These are phyloP conservation scores for Stephania japonica DNA, from an alignment of 164 flowering plant species.

Conservation along the genomic window DNA sequence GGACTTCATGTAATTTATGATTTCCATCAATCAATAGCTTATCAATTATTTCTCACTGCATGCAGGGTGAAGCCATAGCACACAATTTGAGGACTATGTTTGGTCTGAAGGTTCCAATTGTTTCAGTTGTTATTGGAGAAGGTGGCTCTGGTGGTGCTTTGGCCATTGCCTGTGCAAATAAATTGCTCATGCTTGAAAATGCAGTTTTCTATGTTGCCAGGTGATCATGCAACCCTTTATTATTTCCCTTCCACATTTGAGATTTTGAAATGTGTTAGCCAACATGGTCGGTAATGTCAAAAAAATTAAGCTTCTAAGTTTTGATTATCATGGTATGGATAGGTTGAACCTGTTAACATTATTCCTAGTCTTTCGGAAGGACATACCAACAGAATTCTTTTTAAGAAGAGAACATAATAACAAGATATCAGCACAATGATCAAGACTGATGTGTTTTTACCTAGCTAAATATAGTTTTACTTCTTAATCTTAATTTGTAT, in stretches of 20 bases:
- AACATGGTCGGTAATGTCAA: background rate
- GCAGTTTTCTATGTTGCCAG: constrained; percentile 98
- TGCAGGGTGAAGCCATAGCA: constrained; percentile 98
- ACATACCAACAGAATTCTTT: background rate
- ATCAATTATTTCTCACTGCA: background rate
- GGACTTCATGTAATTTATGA: constrained; percentile 10
- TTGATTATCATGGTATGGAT: background rate
- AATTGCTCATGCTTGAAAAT: constrained; percentile 93
- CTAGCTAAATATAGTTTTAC: background rate
- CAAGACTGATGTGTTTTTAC: background rate
- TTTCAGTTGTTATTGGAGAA: constrained; percentile 94
- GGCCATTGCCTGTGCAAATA: constrained; percentile 91
- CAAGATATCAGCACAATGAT: background rate
- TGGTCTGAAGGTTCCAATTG: constrained; percentile 86
- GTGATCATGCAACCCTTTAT: constrained; percentile 31
- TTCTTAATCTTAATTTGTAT: background rate
- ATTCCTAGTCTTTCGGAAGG: background rate
- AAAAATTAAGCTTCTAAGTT: background rate
- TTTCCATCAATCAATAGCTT: background rate
- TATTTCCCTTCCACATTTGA: too few species aligned
- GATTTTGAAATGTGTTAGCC: background rate
- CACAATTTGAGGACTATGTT: constrained; percentile 83
- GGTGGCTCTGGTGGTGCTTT: constrained; percentile 99
- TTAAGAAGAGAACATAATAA: background rate
- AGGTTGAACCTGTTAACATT: background rate